These are phyloP conservation scores for Sugiyamaella japonica DNA, from an alignment of 1,139 yeast genomes.

Conservation along the genomic window DNA sequence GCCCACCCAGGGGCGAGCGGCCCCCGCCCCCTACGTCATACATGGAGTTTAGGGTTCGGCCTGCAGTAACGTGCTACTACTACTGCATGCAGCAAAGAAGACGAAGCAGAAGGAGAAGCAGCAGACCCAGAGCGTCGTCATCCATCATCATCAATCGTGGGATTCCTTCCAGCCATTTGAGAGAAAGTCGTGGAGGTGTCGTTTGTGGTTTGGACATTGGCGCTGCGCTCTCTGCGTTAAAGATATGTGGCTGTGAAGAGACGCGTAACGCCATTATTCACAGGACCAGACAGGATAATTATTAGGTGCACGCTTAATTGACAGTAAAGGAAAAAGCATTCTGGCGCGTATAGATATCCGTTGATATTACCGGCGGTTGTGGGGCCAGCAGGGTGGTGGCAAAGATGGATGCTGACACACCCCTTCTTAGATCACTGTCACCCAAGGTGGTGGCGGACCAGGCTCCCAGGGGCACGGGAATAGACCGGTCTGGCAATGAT, in stretches of 20 bases:
- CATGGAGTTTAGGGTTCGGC: background rate
- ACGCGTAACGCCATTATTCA: no score
- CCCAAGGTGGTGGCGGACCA: background rate
- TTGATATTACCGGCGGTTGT: background rate
- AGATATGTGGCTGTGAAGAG: background rate
- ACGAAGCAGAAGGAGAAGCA: background rate
- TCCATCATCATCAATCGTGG: no score
- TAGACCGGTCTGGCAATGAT: background rate
- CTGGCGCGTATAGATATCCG: background rate
- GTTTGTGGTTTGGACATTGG: no score
- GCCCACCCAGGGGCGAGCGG: background rate
- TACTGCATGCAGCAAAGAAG: background rate
- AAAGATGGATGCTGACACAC: conserved; percentile 6
- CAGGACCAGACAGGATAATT: background rate
- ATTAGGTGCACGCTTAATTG: background rate
- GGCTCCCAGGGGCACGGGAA: background rate
- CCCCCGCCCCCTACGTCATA: background rate
- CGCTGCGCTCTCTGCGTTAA: background rate
- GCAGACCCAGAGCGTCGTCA: no score
- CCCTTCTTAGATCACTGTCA: conserved; percentile 1
- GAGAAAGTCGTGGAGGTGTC: no score
- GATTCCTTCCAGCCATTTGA: no score
- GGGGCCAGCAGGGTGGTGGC: background rate
- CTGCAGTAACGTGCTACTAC: background rate
- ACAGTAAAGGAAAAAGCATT: no score